These are phyloP conservation scores for Biscutella laevigata DNA, from an alignment of 441 rosid genomes.

Conservation along the genomic window DNA sequence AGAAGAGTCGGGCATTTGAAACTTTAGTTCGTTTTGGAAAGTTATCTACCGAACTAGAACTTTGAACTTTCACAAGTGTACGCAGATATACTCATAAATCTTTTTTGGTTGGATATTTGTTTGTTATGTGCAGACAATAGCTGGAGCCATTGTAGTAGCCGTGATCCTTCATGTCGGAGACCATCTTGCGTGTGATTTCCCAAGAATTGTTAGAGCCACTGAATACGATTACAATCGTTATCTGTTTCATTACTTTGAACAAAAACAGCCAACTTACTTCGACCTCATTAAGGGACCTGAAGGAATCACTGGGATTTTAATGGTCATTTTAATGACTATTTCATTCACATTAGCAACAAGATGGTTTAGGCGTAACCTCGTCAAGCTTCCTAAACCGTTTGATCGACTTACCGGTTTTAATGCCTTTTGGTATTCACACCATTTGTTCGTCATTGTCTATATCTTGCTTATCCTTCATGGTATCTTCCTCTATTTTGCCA, in stretches of 20 bases:
- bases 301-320: conserved; percentile 52
- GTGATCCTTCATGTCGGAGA: conserved; percentile 29
- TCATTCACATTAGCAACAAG: conserved; percentile 55
- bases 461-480: conserved; percentile 54
- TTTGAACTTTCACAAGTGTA: neutral
- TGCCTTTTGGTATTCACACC: conserved; percentile 80
- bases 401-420: conserved; percentile 48
- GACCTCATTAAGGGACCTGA: conserved; percentile 34
- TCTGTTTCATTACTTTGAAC: conserved; percentile 25
- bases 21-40: neutral
- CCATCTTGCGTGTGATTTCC: conserved; percentile 32
- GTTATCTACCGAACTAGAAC: neutral
- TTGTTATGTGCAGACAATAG: conserved; percentile 21
- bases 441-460: conserved; percentile 52
- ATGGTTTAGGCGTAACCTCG: conserved; percentile 27
- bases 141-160: conserved; percentile 29
- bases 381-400: conserved; percentile 29
- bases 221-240: conserved; percentile 25
- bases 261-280: conserved; percentile 17
- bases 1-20: neutral
- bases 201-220: conserved; percentile 17
- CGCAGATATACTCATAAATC: neutral
- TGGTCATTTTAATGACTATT: conserved; percentile 49
- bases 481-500: conserved; percentile 45
- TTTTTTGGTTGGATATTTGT: neutral